Evolutionary conservation across 352 stramenopile species (phyloP), one percentile per base, ranked within the genome.

Genomic region (Phytophthora colocasiae): DNA sequence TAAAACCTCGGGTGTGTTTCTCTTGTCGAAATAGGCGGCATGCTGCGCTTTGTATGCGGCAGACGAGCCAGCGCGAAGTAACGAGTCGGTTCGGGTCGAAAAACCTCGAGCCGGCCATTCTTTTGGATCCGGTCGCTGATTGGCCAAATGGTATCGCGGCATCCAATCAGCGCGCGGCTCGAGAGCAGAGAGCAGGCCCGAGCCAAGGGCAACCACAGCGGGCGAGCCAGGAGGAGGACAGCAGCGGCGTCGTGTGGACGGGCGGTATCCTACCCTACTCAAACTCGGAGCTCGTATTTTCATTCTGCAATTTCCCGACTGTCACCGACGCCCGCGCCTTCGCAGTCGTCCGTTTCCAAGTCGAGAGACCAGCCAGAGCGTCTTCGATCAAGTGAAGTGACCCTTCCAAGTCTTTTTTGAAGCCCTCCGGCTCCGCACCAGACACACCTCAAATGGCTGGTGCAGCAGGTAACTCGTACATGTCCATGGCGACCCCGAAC

Each of bases 401-500:
- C 31, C 22, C 22, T 22, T 22, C 27, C 31, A 36, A 36, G 31
- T 36, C 9, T 36, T 29, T 34, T 58, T 26, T 34, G 65, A 73
- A 62, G 58, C 66, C 27, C 44, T 69, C 45, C 10, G 55, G 48
- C 58, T 60, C 27, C 38, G 38, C 61, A 71, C 57, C 60, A 75
- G 52, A 71, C 66, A 71, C 31, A 65, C 50, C 47, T 51, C 80
- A 63, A 69, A 88, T 90, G 78, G 79, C 79, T 68, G 75, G 73
- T 63, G 78, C 52, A 54, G 50, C 44, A 60, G 68, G 70, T 47
- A 87, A 81, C 64, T 88, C 78, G 67, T 89, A 89, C 77, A 88
- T 89, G 82, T 89, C 81, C 45, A 75, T 93, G 81, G 80, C 80
- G 60, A 93, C 82, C 59, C 85, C 85, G 46, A 90, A 91, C 69